phyloP scores from a whole-genome alignment of 2,329 filamentous ascomycete species.

The Beauveria sp. region DNA sequence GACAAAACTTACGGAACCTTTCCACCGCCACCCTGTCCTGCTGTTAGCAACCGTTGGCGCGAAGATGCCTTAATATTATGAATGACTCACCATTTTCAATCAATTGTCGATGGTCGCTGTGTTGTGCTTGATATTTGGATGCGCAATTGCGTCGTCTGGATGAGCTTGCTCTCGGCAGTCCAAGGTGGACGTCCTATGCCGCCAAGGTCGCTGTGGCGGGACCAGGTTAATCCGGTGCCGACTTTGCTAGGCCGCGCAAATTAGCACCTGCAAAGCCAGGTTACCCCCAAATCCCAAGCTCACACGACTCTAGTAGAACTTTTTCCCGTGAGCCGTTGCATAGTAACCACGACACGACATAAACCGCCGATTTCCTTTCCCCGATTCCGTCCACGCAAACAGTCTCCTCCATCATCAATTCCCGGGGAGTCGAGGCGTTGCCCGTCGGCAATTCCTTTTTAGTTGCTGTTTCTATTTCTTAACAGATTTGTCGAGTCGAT shows the following conservation, averaged over 20 bases:
- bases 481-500: constrained; percentile 20
- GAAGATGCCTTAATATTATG: background rate
- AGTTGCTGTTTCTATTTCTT: background rate
- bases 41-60: constrained; percentile 29
- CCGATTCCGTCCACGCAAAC: background rate
- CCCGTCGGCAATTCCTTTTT: background rate
- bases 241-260: background rate
- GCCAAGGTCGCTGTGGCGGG: background rate
- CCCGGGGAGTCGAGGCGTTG: background rate
- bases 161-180: constrained; percentile 10
- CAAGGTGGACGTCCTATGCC: background rate
- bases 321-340: constrained; percentile 21
- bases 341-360: constrained; percentile 4
- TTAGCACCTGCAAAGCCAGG: constrained; percentile 8
- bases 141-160: constrained; percentile 25
- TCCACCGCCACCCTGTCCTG: constrained; percentile 64
- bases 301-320: constrained; percentile 31
- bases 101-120: constrained; percentile 25
- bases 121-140: constrained; percentile 15
- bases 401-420: background rate
- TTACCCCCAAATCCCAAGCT: constrained; percentile 15
- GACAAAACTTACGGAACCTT: constrained; percentile 44
- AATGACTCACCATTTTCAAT: constrained; percentile 48
- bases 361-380: background rate
- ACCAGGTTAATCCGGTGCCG: constrained; percentile 11